These are phyloP conservation scores for Globisporangium alternatum DNA, from an alignment of 352 stramenopile species.

Conservation along the genomic window DNA sequence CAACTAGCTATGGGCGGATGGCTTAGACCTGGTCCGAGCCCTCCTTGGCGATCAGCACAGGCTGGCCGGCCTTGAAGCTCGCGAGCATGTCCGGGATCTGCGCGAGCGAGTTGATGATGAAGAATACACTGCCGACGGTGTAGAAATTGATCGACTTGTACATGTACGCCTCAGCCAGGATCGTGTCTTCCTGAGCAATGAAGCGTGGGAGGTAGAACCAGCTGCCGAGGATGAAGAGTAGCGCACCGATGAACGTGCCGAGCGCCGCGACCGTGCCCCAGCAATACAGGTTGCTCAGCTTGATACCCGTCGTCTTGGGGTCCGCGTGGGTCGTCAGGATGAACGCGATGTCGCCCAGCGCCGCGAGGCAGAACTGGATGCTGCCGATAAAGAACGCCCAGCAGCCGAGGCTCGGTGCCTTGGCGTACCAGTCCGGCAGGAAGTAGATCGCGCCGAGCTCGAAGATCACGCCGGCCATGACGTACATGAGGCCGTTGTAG, in stretches of 20 bases:
- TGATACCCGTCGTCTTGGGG: conserved; percentile 37
- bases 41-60: conserved; percentile 23
- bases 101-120: conserved; percentile 65
- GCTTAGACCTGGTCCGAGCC: conserved; percentile 25
- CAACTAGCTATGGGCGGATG: background rate
- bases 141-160: conserved; percentile 77
- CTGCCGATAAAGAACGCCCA: conserved; percentile 74
- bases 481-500: conserved; percentile 61
- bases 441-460: conserved; percentile 80
- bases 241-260: conserved; percentile 58
- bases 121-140: conserved; percentile 71
- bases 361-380: conserved; percentile 56
- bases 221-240: conserved; percentile 77
- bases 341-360: conserved; percentile 65
- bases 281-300: conserved; percentile 50
- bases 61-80: conserved; percentile 34
- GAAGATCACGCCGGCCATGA: conserved; percentile 69
- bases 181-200: conserved; percentile 54
- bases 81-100: conserved; percentile 52
- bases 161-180: conserved; percentile 54
- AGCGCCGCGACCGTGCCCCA: conserved; percentile 47
- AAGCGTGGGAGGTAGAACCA: conserved; percentile 81
- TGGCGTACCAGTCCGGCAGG: conserved; percentile 67
- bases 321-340: conserved; percentile 61
- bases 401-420: conserved; percentile 62